Base-by-base conservation (phyloP, 306 rosid species). In the Glycine latifolia region DNA sequence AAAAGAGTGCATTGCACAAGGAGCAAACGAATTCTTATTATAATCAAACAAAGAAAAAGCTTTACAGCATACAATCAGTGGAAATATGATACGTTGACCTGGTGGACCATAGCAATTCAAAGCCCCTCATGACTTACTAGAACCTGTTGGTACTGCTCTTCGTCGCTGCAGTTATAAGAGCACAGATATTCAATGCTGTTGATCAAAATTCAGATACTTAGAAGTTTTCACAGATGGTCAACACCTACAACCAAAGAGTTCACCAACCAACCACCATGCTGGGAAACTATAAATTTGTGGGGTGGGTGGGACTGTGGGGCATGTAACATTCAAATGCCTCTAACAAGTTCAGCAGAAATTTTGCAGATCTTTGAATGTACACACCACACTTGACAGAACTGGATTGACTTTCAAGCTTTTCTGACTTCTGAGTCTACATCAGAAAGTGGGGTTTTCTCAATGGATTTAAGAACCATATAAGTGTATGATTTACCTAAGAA, bases 321-420 rank as follows among this genome's bases (percentile, higher is more conserved):
- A 48, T 67, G 63, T 8, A 39, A 15, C 76, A 73, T 81, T 81
- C 41, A 65, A 65, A 47, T 26, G 35, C 39, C 20, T 20, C 20
- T 61, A 54, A 31, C 14, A 39, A 65, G 69, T 39, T 74, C 53
- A 53, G n/a, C 76, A 68, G 17, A 70, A 26, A 14, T 1, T 66
- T 31, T 67, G 62, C 76, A 54, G 85, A 62, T 65, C 59, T 39
- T 52, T 81, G 67, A 39, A 62, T 63, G 75, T 60, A 17, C 74
- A 9, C 76, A 54, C 80, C 60, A 41, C 33, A 15, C 41, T 43
- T 75, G 70, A 20, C 75, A 65, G 48, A 74, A 68, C 75, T 53
- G 71, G 44, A 49, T 74, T 66, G 62, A 7, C 31, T 33, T 56
- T 76, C 14, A 39, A 41, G n/a, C 33, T 53, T 50, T 66, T 73